Percentiles rank a stretch among this genome's conserved stretches.
These are phyloP conservation scores for Sporothrix protearum DNA, from an alignment of 2,329 filamentous ascomycete genomes.

Conservation along the genomic window DNA sequence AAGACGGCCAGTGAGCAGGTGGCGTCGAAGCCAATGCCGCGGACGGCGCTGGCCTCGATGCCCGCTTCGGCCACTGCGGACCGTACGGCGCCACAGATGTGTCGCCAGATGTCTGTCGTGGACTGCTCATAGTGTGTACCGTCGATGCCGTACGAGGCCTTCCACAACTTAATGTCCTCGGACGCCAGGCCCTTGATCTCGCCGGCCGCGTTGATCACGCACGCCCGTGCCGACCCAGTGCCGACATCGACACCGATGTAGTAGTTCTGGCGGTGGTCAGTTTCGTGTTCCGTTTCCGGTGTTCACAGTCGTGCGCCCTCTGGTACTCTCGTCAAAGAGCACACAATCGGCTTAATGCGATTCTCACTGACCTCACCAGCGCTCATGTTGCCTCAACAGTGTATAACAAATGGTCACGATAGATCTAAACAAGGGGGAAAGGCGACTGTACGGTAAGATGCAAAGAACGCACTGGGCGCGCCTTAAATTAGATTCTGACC, in stretches of 20 bases:
- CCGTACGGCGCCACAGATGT: conserved; percentile 86
- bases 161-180: conserved; percentile 76
- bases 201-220: conserved; percentile 87
- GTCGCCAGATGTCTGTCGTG: conserved; percentile 92
- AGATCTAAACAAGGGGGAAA: background rate
- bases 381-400: background rate
- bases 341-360: background rate
- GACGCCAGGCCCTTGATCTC: conserved; percentile 77
- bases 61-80: conserved; percentile 76
- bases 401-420: background rate
- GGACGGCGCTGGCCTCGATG: conserved; percentile 70
- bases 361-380: background rate
- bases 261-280: conserved; percentile 44
- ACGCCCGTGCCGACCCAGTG: conserved; percentile 90
- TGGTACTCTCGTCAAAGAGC: background rate
- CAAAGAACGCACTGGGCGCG: background rate
- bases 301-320: background rate
- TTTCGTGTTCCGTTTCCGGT: background rate
- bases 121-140: conserved; percentile 79
- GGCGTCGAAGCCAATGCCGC: conserved; percentile 93
- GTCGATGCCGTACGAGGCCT: conserved; percentile 65
- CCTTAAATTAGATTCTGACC: no score
- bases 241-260: conserved; percentile 92
- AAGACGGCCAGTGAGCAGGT: conserved; percentile 98
- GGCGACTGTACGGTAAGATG: background rate